Evolutionary conservation across 1,284 basidiomycete genomes (phyloP).

Genomic region (Malassezia obtusa): DNA sequence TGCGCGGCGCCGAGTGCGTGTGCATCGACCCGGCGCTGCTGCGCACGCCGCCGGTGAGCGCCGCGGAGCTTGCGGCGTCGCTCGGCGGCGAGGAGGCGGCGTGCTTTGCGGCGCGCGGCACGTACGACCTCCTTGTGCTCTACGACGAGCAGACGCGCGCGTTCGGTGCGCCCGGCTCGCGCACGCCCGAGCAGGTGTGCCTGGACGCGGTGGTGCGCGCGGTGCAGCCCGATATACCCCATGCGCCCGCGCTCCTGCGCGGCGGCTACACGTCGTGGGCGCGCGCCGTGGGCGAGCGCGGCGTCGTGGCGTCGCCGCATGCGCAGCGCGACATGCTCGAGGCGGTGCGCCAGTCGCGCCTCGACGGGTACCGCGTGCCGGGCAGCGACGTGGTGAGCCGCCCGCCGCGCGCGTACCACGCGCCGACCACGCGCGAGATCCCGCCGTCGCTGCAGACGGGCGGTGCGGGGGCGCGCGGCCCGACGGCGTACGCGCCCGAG

Average conservation of each 20-base stretch:
- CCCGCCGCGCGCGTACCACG: conserved; percentile 5
- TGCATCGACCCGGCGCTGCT: conserved; percentile 59
- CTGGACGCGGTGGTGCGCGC: conserved; percentile 50
- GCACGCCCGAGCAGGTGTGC: conserved; percentile 8
- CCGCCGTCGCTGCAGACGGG: neutral
- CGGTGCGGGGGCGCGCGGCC: neutral
- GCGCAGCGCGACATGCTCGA: conserved; percentile 15
- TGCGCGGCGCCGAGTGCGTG: conserved; percentile 61
- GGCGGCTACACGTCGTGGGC: conserved; percentile 81
- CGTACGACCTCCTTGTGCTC: conserved; percentile 80
- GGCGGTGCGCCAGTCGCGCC: conserved; percentile 7
- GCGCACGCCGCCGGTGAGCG: neutral
- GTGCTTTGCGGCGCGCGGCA: conserved; percentile 68
- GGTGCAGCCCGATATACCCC: conserved; percentile 53
- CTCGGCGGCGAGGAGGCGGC: conserved; percentile 58
- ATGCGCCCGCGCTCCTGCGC: conserved; percentile 70
- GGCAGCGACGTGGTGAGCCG: neutral
- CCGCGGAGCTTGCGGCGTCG: conserved; percentile 1
- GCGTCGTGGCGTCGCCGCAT: conserved; percentile 43
- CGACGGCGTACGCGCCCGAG: neutral
- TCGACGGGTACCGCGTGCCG: neutral
- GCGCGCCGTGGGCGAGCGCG: conserved; percentile 56
- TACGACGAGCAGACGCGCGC: conserved; percentile 66
- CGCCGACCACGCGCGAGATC: neutral
- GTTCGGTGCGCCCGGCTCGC: conserved; percentile 48